These are phyloP conservation scores for Aspergillus uvarum DNA, from an alignment of 2,329 filamentous ascomycete genomes.

Conservation along the genomic window DNA sequence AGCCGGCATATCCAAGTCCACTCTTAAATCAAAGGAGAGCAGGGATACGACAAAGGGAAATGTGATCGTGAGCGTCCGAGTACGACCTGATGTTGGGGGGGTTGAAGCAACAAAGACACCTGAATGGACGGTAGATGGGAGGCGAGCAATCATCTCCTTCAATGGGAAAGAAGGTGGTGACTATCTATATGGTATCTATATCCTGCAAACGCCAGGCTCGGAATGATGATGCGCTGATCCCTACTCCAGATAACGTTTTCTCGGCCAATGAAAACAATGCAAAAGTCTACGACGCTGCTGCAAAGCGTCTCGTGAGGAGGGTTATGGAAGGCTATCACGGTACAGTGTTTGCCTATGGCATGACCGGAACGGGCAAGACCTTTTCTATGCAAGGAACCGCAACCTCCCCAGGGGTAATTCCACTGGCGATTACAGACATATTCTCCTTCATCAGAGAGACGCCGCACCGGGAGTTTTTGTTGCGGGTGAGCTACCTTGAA, in stretches of 20 bases:
- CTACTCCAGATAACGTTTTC: conserved; percentile 83
- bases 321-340: conserved; percentile 99
- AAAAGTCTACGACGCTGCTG: conserved; percentile 88
- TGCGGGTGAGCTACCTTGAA: conserved; percentile 95
- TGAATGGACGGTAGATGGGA: conserved; percentile 90
- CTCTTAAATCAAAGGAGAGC: conserved; percentile 55
- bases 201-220: background rate
- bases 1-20: conserved; percentile 31
- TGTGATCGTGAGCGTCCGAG: conserved; percentile 90
- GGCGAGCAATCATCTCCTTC: conserved; percentile 78
- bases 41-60: conserved; percentile 71
- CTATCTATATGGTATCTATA: conserved; percentile 76
- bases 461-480: conserved; percentile 85
- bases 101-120: conserved; percentile 62
- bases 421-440: conserved; percentile 95
- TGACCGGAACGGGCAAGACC: conserved; percentile 98
- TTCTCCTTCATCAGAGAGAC: conserved; percentile 99
- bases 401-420: conserved; percentile 92
- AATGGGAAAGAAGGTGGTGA: conserved; percentile 87
- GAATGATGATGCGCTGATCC: conserved; percentile 19
- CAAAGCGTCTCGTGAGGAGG: conserved; percentile 87
- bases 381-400: conserved; percentile 99
- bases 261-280: conserved; percentile 90
- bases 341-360: conserved; percentile 97
- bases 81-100: conserved; percentile 74